A percentile compares a stretch with the other conserved stretches of the same genome.
Evolutionary conservation across 2,329 filamentous ascomycete species (phyloP).

Genomic region (Penicillium glabrum): DNA sequence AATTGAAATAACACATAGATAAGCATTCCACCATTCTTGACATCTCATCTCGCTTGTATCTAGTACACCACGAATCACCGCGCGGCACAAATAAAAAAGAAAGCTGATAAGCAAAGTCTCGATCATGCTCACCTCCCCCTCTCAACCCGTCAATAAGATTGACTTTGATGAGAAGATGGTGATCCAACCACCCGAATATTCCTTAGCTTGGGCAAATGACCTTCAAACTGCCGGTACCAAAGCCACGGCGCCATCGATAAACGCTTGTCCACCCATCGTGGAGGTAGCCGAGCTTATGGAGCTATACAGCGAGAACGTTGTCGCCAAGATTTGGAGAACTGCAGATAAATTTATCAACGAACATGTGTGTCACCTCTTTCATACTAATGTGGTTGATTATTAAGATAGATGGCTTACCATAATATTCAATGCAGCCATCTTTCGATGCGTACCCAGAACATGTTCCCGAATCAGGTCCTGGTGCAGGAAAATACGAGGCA

Average conservation of each 20-base stretch:
- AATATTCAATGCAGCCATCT: background rate
- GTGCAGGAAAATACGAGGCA: slow-evolving; percentile 1
- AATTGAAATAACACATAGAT: background rate
- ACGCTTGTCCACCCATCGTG: background rate
- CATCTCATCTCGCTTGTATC: background rate
- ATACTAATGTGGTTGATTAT: background rate
- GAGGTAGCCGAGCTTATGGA: background rate
- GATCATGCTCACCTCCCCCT: background rate
- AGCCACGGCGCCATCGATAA: background rate
- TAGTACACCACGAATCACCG: background rate
- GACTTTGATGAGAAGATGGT: background rate
- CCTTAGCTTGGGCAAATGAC: background rate
- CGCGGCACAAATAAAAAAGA: background rate
- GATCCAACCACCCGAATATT: background rate
- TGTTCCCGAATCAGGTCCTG: background rate
- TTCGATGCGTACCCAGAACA: background rate
- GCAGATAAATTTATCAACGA: background rate
- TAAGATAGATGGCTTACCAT: background rate
- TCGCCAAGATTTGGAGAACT: slow-evolving; percentile 13
- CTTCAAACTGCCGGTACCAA: background rate
- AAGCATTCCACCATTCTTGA: background rate
- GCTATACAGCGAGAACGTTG: slow-evolving; percentile 1
- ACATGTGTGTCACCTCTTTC: background rate
- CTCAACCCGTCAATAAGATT: background rate
- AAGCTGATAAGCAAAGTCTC: background rate